Evolutionary conservation across 2,329 filamentous ascomycete genomes (phyloP), one percentile per base, ranked within the genome.

Genomic region (Leptographium procerum): DNA sequence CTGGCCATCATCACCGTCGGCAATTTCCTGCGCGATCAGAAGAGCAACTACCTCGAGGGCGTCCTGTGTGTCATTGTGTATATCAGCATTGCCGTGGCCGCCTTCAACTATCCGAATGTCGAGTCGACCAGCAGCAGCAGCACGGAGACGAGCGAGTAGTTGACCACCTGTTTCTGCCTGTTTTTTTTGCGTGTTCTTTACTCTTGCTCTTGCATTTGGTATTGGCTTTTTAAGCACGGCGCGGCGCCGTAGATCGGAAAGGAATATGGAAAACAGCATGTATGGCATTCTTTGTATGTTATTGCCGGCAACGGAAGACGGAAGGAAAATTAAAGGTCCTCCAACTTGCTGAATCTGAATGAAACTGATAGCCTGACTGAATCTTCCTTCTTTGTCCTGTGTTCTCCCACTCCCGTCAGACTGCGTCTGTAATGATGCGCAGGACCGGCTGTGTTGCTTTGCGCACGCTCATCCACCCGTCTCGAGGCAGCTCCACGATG

Each of bases 21-120:
- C 1, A 89, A 90, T 61, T 95, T 96, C 72, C 73, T 96, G 57
- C 79, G 90, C 55, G 91, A 96, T 68, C 85, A 89, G 64, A 92
- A 94, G 77, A 89, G 85, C 61, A 95, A 96, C 68, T 96, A 95
- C 67, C 80, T 96, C 5, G 91, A 96, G 70, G 91, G 91, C 2
- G 81, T 84, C 28, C 78, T 96, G 22, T 89, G 89, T 63, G 82
- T 96, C 22, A 79, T 88, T 52, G 75, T 84, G 6, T 85, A 85
- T 64, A 66, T 84, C 51, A 78, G 79, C 33, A 82, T 85, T 63
- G 81, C 81, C 13, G 78, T 81, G 1, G 80, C 62, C 33, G 60
- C 64, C 26, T 65, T 57, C 53, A 59, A 66, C 62, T 64, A 66
- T 55, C 64, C 64, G 4, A 62, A 64, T 48, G 52, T 57, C 4